These are phyloP conservation scores for Rossbeevera mucosa DNA, from an alignment of 768 basidiomycete species.

Conservation along the genomic window DNA sequence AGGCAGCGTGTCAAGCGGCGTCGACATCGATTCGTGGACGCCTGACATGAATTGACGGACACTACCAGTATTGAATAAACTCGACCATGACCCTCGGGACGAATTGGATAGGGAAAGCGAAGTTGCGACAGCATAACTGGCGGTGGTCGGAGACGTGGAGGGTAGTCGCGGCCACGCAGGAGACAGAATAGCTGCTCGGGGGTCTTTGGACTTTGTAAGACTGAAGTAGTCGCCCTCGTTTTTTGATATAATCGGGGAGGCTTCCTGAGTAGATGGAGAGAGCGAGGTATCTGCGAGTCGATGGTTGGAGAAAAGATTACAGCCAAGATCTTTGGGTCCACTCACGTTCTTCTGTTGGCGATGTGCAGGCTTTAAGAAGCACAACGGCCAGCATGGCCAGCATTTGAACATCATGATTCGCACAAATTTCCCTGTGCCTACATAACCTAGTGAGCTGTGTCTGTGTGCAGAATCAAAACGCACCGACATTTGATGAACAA, in stretches of 20 bases:
- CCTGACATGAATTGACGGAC: conserved; percentile 68
- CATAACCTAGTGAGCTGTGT: conserved; percentile 1
- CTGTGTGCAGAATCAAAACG: not conserved
- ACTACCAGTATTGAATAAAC: conserved; percentile 61
- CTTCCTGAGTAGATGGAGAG: conserved; percentile 18
- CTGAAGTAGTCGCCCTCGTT: conserved; percentile 58
- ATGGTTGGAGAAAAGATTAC: not conserved
- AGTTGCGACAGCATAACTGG: conserved; percentile 33
- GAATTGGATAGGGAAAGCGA: conserved; percentile 52
- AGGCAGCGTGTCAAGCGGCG: conserved; percentile 30
- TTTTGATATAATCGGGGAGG: conserved; percentile 18
- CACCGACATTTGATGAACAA: conserved; percentile 49
- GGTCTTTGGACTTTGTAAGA: conserved; percentile 32
- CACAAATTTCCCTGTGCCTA: conserved; percentile 43
- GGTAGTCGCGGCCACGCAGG: conserved; percentile 52
- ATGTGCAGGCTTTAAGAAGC: conserved; percentile 47
- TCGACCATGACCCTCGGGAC: conserved; percentile 79
- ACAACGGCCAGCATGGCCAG: conserved; percentile 71
- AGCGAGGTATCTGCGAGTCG: not conserved
- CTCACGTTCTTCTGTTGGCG: conserved; percentile 16
- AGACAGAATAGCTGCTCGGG: conserved; percentile 39
- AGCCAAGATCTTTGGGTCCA: not conserved
- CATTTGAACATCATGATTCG: conserved; percentile 70
- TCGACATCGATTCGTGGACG: conserved; percentile 47
- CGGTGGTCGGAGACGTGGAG: conserved; percentile 39